These are phyloP conservation scores for Thuja plicata DNA, from an alignment of 83 land plant genomes.

Conservation along the genomic window DNA sequence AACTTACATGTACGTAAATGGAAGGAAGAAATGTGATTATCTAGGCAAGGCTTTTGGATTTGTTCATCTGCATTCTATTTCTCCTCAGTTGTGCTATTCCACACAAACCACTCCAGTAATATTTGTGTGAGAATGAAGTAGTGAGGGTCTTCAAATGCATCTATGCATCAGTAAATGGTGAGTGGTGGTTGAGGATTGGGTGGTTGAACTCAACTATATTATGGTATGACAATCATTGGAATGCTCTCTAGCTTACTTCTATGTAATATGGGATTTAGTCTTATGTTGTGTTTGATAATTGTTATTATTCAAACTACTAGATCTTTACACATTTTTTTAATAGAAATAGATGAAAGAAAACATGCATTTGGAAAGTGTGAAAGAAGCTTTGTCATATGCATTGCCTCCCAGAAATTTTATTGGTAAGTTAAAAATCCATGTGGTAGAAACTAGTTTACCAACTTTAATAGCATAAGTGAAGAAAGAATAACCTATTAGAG, in stretches of 20 bases:
- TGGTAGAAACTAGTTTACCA: slow-evolving; percentile 40
- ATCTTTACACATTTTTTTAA: slow-evolving; percentile 3
- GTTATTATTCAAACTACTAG: not conserved
- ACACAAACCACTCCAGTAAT: not conserved
- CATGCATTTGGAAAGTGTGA: slow-evolving; percentile 26
- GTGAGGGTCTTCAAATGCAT: too few species aligned
- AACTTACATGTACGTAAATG: not conserved
- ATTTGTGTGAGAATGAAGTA: not conserved
- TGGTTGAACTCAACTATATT: too few species aligned
- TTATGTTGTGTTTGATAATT: not conserved
- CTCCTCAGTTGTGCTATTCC: not conserved
- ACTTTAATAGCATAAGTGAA: slow-evolving; percentile 64
- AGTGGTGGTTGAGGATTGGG: too few species aligned
- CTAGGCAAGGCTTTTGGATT: not conserved
- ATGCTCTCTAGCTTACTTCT: not conserved
- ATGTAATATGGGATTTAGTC: not conserved
- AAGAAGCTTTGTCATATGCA: slow-evolving; percentile 28
- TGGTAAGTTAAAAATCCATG: slow-evolving; percentile 33
- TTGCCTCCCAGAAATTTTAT: slow-evolving; percentile 49
- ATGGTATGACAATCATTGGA: not conserved
- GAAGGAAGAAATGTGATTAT: not conserved
- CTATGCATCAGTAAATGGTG: too few species aligned
- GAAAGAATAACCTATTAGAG: slow-evolving; percentile 62
- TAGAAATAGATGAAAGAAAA: slow-evolving; percentile 51
- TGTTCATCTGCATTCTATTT: not conserved